Conservation (phyloP, 2,329 filamentous ascomycete genomes). For the Cladosporium sp. region DNA sequence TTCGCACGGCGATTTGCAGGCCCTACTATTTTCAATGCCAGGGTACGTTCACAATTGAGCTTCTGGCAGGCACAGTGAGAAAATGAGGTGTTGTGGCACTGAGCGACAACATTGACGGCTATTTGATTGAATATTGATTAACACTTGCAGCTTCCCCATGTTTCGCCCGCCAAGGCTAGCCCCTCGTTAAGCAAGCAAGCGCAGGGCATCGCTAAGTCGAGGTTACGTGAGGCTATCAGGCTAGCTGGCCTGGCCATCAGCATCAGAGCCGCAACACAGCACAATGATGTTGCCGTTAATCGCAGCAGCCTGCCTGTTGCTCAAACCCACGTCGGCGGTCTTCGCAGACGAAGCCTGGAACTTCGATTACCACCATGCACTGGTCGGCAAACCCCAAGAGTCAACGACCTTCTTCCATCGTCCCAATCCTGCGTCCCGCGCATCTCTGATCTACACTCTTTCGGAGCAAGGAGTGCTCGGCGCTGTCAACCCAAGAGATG, state of each 20-base stretch:
- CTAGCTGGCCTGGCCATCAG: slow-evolving; percentile 17
- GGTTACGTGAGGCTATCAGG: not conserved
- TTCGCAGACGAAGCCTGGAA: slow-evolving; percentile 89
- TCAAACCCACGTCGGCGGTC: slow-evolving; percentile 63
- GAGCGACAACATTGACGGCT: too few species aligned
- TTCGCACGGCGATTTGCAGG: not conserved
- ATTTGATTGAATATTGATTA: slow-evolving; percentile 5
- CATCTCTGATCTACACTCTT: slow-evolving; percentile 86
- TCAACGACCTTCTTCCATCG: slow-evolving; percentile 94
- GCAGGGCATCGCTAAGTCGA: slow-evolving; percentile 1
- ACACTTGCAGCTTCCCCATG: not conserved
- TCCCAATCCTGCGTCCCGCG: slow-evolving; percentile 76
- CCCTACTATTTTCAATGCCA: not conserved
- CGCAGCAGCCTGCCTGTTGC: slow-evolving; percentile 39
- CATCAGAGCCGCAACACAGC: slow-evolving; percentile 10
- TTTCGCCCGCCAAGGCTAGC: slow-evolving; percentile 8
- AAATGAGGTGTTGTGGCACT: too few species aligned
- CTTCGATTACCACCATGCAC: slow-evolving; percentile 88
- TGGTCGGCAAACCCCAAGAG: slow-evolving; percentile 78
- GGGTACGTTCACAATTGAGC: too few species aligned
- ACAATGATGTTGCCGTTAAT: slow-evolving; percentile 17
- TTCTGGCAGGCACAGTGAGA: not conserved
- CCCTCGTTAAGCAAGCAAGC: not conserved
- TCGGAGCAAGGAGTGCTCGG: slow-evolving; percentile 82
- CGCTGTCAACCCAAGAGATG: slow-evolving; percentile 85